Evolutionary conservation across 345 rosid genomes (phyloP).

Genomic region (Salix arbutifolia): DNA sequence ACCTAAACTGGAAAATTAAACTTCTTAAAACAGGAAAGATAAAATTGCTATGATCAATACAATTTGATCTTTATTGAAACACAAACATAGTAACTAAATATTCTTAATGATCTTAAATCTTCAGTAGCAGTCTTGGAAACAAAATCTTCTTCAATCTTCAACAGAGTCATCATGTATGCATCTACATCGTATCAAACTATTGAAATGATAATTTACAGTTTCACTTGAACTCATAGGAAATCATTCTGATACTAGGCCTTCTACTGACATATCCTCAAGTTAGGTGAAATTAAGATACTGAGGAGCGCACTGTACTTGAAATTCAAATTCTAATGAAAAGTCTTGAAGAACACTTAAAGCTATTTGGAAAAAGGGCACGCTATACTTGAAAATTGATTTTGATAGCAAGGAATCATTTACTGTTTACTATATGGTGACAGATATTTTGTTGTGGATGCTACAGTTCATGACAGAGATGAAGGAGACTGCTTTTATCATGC

Average conservation of each 20-base stretch:
- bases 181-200: not conserved
- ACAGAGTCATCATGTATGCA: too few relatives aligned
- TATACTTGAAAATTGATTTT: not conserved
- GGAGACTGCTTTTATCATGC: slow-evolving; percentile 96
- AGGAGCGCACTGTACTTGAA: not conserved
- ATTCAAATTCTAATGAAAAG: not conserved
- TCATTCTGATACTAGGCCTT: not conserved
- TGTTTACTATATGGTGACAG: not conserved
- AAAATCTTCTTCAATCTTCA: too few relatives aligned
- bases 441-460: slow-evolving; percentile 14
- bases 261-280: not conserved
- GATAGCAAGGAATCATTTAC: not conserved
- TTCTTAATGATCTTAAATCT: too few relatives aligned
- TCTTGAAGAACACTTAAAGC: not conserved
- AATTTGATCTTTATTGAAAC: too few relatives aligned
- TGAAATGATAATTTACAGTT: not conserved
- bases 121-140: too few relatives aligned
- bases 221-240: not conserved
- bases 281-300: not conserved
- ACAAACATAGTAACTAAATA: too few relatives aligned
- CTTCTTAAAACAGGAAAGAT: too few relatives aligned
- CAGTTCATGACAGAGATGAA: slow-evolving; percentile 99
- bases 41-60: too few relatives aligned
- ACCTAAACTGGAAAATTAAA: too few relatives aligned
- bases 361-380: not conserved